phyloP scores from a whole-genome alignment of 352 stramenopile species.

The Globisporangium heterothallicum region DNA sequence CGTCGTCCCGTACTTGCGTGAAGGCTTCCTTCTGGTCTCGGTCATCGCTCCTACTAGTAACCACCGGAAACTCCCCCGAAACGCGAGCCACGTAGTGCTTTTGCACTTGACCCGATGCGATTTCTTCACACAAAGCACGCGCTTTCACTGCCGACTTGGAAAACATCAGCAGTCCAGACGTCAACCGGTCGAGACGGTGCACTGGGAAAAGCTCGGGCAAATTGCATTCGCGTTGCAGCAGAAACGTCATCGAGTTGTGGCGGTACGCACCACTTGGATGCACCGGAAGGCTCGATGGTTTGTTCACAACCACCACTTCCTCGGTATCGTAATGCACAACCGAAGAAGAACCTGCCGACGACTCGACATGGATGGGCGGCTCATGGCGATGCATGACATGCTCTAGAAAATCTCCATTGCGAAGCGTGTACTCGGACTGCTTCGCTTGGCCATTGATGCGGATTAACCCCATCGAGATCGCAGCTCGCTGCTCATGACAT shows the following conservation, averaged over 20 bases:
- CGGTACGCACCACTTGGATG: slow-evolving; percentile 90
- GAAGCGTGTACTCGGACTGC: slow-evolving; percentile 53
- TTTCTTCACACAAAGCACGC: slow-evolving; percentile 30
- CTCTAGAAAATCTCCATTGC: slow-evolving; percentile 81
- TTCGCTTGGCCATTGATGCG: slow-evolving; percentile 72
- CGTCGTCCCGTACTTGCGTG: slow-evolving; percentile 13
- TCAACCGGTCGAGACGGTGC: slow-evolving; percentile 93
- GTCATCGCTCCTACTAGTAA: slow-evolving; percentile 4
- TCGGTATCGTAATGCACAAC: slow-evolving; percentile 40
- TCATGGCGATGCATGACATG: slow-evolving; percentile 93
- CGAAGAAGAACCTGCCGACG: slow-evolving; percentile 4
- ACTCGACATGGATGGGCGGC: slow-evolving; percentile 58
- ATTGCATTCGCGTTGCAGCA: slow-evolving; percentile 29
- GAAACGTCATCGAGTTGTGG: slow-evolving; percentile 83
- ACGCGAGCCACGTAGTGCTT: slow-evolving; percentile 59
- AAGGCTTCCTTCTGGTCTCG: slow-evolving; percentile 13
- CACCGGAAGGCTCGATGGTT: slow-evolving; percentile 87
- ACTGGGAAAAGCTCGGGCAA: slow-evolving; percentile 62
- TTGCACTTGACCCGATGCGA: slow-evolving; percentile 29
- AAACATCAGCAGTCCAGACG: slow-evolving; percentile 67
- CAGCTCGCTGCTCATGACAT: slow-evolving; percentile 33
- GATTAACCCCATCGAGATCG: slow-evolving; percentile 83
- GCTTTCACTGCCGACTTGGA: slow-evolving; percentile 42
- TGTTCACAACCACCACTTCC: slow-evolving; percentile 61
- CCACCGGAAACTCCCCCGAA: slow-evolving; percentile 29